Percentiles rank a stretch among this genome's conserved stretches.
Evolutionary conservation across 345 rosid species (phyloP).

Genomic region (Pistacia integerrima): DNA sequence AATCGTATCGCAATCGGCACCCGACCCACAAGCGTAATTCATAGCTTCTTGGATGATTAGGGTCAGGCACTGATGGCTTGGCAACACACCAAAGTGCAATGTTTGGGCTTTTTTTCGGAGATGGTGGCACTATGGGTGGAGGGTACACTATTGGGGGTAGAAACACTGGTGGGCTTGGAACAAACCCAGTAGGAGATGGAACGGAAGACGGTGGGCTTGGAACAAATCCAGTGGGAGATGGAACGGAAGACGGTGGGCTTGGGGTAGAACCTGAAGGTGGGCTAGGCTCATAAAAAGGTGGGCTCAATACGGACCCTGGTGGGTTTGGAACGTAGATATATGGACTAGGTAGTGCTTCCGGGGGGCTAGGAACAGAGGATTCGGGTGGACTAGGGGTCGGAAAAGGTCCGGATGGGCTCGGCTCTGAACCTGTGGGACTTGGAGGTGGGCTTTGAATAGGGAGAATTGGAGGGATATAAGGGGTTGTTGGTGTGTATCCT

Average conservation of each 20-base stretch:
- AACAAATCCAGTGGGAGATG: conserved; percentile 38
- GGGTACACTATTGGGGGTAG: conserved; percentile 81
- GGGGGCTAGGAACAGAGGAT: conserved; percentile 29
- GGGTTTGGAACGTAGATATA: conserved; percentile 31
- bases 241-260: conserved; percentile 32
- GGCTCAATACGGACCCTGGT: conserved; percentile 28
- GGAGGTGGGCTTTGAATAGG: conserved; percentile 29
- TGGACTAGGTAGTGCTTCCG: conserved; percentile 30
- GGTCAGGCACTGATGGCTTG: conserved; percentile 92
- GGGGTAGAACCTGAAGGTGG: conserved; percentile 51
- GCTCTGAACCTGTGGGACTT: conserved; percentile 18
- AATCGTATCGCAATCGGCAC: conserved; percentile 80
- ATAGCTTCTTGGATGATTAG: conserved; percentile 91
- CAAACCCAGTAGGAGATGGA: conserved; percentile 32
- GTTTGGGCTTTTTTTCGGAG: conserved; percentile 40
- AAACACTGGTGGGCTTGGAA: conserved; percentile 54
- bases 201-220: conserved; percentile 53
- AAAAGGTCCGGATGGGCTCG: conserved; percentile 18
- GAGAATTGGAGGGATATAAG: conserved; percentile 31
- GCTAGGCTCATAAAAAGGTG: conserved; percentile 43
- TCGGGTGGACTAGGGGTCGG: neutral
- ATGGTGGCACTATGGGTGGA: conserved; percentile 70
- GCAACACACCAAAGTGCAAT: conserved; percentile 89
- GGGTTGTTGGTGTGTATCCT: conserved; percentile 28
- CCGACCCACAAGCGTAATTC: conserved; percentile 92